A percentile compares a stretch with the other conserved stretches of the same genome.
Conservation (phyloP, 306 rosid genomes). For the Gastrolobium villosum region DNA sequence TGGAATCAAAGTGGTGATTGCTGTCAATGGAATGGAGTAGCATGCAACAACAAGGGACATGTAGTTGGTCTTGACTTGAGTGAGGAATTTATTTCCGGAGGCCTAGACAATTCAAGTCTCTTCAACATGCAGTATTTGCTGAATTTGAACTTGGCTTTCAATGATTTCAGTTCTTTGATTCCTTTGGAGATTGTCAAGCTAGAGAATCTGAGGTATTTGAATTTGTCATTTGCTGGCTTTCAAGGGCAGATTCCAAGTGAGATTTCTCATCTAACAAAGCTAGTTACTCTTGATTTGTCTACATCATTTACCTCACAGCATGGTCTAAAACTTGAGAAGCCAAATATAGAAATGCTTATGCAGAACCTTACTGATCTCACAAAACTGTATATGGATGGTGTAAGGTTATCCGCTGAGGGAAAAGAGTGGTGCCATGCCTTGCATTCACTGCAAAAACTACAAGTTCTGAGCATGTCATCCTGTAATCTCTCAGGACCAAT, state of each 20-base stretch:
- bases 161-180: slow-evolving; percentile 8
- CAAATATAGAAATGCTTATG: slow-evolving; percentile 29
- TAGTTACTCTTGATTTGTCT: slow-evolving; percentile 42
- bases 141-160: slow-evolving; percentile 46
- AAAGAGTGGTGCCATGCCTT: slow-evolving; percentile 55
- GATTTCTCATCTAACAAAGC: slow-evolving; percentile 47
- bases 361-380: slow-evolving; percentile 46
- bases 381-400: slow-evolving; percentile 57
- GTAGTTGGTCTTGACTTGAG: slow-evolving; percentile 44
- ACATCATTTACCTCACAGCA: background rate
- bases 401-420: slow-evolving; percentile 47
- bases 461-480: slow-evolving; percentile 44
- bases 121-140: slow-evolving; percentile 45
- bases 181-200: slow-evolving; percentile 40
- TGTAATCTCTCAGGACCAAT: slow-evolving; percentile 52
- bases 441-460: slow-evolving; percentile 20
- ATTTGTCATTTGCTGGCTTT: slow-evolving; percentile 52
- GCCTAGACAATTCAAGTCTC: slow-evolving; percentile 46
- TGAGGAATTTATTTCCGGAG: slow-evolving; percentile 42
- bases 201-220: slow-evolving; percentile 34
- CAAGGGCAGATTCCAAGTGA: slow-evolving; percentile 42
- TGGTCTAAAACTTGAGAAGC: slow-evolving; percentile 40
- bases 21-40: slow-evolving; percentile 61
- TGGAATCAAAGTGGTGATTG: slow-evolving; percentile 50
- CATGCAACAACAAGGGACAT: slow-evolving; percentile 38